Evolutionary conservation across 2,329 filamentous ascomycete genomes (phyloP), one percentile per base, ranked within the genome.

Genomic region (Ophiostoma sp.): DNA sequence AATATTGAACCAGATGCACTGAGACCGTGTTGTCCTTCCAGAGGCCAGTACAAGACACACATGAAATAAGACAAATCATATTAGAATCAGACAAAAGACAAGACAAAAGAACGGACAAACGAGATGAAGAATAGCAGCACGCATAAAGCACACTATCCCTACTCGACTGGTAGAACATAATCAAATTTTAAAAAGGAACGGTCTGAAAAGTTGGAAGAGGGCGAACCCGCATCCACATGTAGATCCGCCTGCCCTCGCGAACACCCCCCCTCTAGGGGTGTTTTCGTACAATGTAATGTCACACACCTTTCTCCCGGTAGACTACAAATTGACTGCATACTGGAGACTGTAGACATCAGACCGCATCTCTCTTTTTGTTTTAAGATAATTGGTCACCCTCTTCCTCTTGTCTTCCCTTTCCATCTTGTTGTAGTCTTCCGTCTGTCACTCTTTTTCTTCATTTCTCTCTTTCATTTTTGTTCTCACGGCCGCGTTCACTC

Each of bases 361-460:
- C 55, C 38, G 55, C 55, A 60, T 62, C 41, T 11, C 44, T 55
- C 27, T 44, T 55, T 60, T 60, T 38, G 55, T 16, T 36, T 60
- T 60, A 60, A 60, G 36, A 60, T 60, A 60, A 27, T 60, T 60
- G 55, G 55, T 60, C 55, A 18, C 38, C 55, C 55, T 38, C 55
- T 5, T 60, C 55, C 16, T 49, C 38, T 60, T 38, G 7, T n/a
- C 52, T 44, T 49, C 14, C 55, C 45, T 63, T 27, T 55, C 27
- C 49, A 55, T 55, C 27, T 45, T 40, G 16, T 52, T 44, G 18
- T 63, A 5, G 58, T 27, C 14, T 66, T 55, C 16, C 45, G 14
- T 44, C 64, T 52, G 27, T 45, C 41, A 36, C 58, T 67, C 36
- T 12, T 41, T 69, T n/a, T 12, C 36, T 64, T 65, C 41, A 4